Evolutionary conservation across 176 grass and related monocot genomes (phyloP), one percentile per base, ranked within the genome.

Genomic region (Phyllostachys edulis): DNA sequence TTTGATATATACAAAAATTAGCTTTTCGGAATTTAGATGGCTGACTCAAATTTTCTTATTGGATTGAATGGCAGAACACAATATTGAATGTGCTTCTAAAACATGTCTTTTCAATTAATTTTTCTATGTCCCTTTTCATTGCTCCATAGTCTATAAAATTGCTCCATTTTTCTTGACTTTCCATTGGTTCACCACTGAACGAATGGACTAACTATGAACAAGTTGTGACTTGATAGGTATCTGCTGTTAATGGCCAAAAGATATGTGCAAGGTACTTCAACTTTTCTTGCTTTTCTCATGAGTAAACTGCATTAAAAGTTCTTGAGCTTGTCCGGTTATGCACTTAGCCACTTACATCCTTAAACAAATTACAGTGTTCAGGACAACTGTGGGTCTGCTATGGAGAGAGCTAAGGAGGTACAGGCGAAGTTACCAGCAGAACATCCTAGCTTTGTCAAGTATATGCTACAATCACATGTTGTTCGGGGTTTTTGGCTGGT

Each of bases 401-500:
- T 81, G 77, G 42, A 18, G 66, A 85, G 88, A 85, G 88, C 88
- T 63, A 16, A 70, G 37, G 88, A 82, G 65, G 13, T 86, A 54
- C 78, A 65, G 71, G 55, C 57, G 3, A 82, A 90, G 71, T 77
- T 90, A 76, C 71, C 71, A 71, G 9, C 71, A 71, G 16, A 85
- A 67, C 59, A 82, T 77, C 88, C 78, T 82, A 86, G 78, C 55
- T 85, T 90, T 64, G 20, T 46, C 65, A 90, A 81, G 55, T 0
- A 26, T 55, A 90, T 90, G 88, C 64, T 77, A 46, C 78, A 65
- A 47, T 90, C 88, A 64, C 88, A 90, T 86, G 88, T 90, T 13
- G 26, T 86, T 66, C 46, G 39, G 4, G 83, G 88, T 38, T 90
- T 90, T 90, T 90, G 88, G 83, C 64, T 90, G 78, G 88, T 90